Evolutionary conservation across 768 basidiomycete genomes (phyloP).

Genomic region (Mrakia blollopis): DNA sequence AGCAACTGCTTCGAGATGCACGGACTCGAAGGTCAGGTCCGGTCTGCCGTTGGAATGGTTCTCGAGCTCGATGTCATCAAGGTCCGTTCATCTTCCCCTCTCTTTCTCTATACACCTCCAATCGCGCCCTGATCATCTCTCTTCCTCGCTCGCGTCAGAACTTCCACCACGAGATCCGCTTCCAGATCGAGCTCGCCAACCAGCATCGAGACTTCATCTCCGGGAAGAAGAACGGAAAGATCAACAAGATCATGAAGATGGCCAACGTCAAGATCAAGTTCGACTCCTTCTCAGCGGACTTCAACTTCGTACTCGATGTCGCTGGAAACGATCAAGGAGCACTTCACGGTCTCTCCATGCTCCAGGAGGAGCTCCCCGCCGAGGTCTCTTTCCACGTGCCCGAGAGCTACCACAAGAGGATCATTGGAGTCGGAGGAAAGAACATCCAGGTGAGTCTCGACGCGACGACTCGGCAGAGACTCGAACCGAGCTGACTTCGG

Average conservation of each 20-base stretch:
- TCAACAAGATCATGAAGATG: conserved; percentile 99
- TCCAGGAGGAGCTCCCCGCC: conserved; percentile 96
- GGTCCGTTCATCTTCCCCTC: conserved; percentile 48
- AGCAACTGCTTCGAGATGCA: conserved; percentile 97
- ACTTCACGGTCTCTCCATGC: conserved; percentile 75
- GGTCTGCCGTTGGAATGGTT: conserved; percentile 75
- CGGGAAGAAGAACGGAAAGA: conserved; percentile 99
- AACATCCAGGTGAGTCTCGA: conserved; percentile 64
- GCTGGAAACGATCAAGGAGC: conserved; percentile 78
- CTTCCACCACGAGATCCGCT: conserved; percentile 95
- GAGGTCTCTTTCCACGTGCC: conserved; percentile 99
- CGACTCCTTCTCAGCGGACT: conserved; percentile 78
- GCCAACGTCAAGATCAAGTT: conserved; percentile 98
- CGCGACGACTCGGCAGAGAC: not conserved
- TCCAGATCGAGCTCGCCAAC: conserved; percentile 95
- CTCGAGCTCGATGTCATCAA: conserved; percentile 88
- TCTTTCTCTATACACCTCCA: not conserved
- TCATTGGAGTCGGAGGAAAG: conserved; percentile 95
- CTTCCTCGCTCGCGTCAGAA: conserved; percentile 49
- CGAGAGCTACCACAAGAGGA: conserved; percentile 96
- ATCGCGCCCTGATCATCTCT: not conserved
- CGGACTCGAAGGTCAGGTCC: conserved; percentile 85
- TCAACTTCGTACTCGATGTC: conserved; percentile 55
- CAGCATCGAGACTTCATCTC: conserved; percentile 98
- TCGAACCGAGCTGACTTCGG: not conserved